Percentiles rank a stretch among this genome's conserved stretches.
Evolutionary conservation across 2,329 filamentous ascomycete species (phyloP).

Genomic region (Aureobasidium pullulans): DNA sequence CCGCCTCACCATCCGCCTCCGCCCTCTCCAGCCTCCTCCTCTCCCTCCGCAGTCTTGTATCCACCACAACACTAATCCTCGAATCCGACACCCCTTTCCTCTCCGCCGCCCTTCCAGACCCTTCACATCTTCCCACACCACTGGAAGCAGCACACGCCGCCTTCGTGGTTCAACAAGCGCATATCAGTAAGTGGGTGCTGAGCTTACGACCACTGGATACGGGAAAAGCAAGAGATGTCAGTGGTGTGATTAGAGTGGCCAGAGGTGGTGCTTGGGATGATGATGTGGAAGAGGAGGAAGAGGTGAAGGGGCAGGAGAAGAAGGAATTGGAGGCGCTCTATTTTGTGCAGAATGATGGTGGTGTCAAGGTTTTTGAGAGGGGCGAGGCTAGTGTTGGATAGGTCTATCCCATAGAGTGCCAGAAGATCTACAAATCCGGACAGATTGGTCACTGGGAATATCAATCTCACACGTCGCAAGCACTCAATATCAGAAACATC

Average conservation of each 20-base stretch:
- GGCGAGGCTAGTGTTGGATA: conserved; percentile 45
- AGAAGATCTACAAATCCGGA: too few relatives aligned
- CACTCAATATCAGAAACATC: not conserved
- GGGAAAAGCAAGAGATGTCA: conserved; percentile 83
- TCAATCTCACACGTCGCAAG: too few relatives aligned
- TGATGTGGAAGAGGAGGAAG: conserved; percentile 27
- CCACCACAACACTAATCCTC: conserved; percentile 60
- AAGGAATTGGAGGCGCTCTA: conserved; percentile 70
- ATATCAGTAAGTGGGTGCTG: conserved; percentile 64
- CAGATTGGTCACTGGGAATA: too few relatives aligned
- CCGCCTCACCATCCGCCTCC: conserved; percentile 19
- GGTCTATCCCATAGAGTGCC: not conserved
- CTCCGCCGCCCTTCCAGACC: conserved; percentile 29
- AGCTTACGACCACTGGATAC: conserved; percentile 73
- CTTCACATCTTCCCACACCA: conserved; percentile 40
- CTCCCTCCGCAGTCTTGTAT: conserved; percentile 44
- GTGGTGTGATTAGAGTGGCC: conserved; percentile 74
- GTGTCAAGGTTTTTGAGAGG: conserved; percentile 75
- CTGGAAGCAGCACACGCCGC: conserved; percentile 64
- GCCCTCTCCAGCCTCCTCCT: conserved; percentile 26
- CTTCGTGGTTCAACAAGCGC: conserved; percentile 65
- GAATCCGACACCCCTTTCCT: conserved; percentile 70
- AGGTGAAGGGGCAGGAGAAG: conserved; percentile 35
- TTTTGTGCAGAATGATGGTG: conserved; percentile 69
- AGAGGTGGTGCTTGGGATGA: conserved; percentile 42